Evolutionary conservation across 495 filamentous ascomycete species (phyloP).

Genomic region (Jackrogersella multiformis): DNA sequence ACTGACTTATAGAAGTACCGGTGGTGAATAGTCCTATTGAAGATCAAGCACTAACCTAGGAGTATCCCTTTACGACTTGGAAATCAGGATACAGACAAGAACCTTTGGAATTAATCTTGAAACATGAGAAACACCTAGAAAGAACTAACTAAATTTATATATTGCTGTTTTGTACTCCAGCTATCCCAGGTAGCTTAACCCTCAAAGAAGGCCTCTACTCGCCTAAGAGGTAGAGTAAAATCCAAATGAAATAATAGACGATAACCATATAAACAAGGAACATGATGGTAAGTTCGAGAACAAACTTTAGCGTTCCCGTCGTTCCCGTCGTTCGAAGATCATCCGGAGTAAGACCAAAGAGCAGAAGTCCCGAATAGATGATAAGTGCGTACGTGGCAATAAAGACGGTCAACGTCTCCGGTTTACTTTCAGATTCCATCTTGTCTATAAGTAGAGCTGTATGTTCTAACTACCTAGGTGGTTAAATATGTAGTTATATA

Average conservation of each 20-base stretch:
- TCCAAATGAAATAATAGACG: background rate
- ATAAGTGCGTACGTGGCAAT: background rate
- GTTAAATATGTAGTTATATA: no score
- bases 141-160: no score
- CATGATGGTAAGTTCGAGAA: background rate
- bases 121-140: no score
- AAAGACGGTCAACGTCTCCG: background rate
- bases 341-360: background rate
- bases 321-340: background rate
- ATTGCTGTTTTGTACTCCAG: no score
- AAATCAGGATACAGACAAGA: no score
- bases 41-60: no score
- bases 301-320: background rate
- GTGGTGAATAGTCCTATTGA: slow-evolving; percentile 9
- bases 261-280: background rate
- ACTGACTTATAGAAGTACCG: slow-evolving; percentile 21
- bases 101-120: no score
- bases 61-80: no score
- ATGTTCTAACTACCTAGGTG: no score
- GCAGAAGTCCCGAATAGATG: background rate
- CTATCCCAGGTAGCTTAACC: background rate
- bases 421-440: background rate
- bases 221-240: background rate
- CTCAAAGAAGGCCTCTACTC: background rate
- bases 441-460: background rate